Base-by-base conservation (phyloP, 345 rosid species). In the thale cress (Arabidopsis thaliana) region DNA sequence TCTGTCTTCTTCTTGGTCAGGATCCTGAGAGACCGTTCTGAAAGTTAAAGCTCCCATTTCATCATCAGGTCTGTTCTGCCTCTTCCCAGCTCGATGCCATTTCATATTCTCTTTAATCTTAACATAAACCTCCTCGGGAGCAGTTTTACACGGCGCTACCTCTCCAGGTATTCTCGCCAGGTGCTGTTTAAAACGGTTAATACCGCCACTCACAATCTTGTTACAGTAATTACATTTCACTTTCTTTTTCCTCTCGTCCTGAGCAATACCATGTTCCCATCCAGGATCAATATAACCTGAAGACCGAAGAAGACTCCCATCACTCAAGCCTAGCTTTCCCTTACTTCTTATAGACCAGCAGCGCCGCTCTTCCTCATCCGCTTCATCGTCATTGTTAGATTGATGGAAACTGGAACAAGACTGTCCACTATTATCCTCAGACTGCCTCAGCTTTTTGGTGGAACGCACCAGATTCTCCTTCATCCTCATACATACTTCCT, bases 81-180 rank as follows among this genome's bases (percentile, higher is more conserved):
- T 83, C 79, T 84, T 87, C 46, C 89, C 91, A 61, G 89, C 82
- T 32, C 91, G 88, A 74, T 88, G 93, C 93, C 93, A 89, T 63
- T 85, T 89, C 89, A 89, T 85, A 59, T 89, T 89, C 81, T 89
- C 93, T 81, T 85, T 89, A 38, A 90, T 88, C 85, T 83, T 87
- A 44, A 73, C 82, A 78, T 82, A 90, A 38, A 87, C 90, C 61
- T 88, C 93, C 80, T 90, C 93, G 24, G 91, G 88, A 49, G 90
- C 91, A 46, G 74, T 79, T 69, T 88, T 85, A 77, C 96, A 90
- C 6, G 78, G 81, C 11, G 93, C 87, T 23, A 90, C 91, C 80
- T 90, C 96, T 40, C 93, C 96, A 59, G 93, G 93, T 72, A 88
- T 90, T 76, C 91, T 88, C 14, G 96, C 96, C 4, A 90, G 83